Conservation (phyloP, 768 basidiomycete species). For the Trametes sanguinea region DNA sequence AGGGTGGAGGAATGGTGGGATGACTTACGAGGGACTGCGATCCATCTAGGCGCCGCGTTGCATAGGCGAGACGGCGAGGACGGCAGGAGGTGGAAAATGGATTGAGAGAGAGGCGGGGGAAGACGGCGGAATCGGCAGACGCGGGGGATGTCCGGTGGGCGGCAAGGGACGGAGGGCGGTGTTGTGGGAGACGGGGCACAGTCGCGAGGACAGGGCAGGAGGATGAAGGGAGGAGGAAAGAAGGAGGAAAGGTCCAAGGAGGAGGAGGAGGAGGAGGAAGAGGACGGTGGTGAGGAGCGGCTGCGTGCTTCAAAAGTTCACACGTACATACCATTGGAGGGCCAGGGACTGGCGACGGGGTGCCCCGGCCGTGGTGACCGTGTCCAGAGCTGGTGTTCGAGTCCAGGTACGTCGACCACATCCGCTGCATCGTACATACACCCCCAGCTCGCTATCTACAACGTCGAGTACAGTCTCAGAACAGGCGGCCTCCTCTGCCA, state of each 20-base stretch:
- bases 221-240: neutral
- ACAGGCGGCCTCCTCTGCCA: neutral
- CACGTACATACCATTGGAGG: slow-evolving; percentile 21
- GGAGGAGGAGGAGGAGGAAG: slow-evolving; percentile 7
- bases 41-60: slow-evolving; percentile 30
- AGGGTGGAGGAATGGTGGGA: neutral
- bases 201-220: neutral
- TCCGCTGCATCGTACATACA: slow-evolving; percentile 44
- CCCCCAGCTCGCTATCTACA: slow-evolving; percentile 1
- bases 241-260: neutral
- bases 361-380: slow-evolving; percentile 1
- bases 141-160: neutral
- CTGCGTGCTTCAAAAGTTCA: slow-evolving; percentile 14
- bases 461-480: neutral
- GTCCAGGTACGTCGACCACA: slow-evolving; percentile 57
- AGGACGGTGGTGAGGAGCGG: slow-evolving; percentile 14
- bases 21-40: slow-evolving; percentile 25
- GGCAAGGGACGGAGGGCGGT: neutral
- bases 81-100: slow-evolving; percentile 1
- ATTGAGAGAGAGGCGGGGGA: neutral
- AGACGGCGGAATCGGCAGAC: neutral
- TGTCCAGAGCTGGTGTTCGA: slow-evolving; percentile 22
- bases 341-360: neutral
- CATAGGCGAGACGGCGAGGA: slow-evolving; percentile 22
- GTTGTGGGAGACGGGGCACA: neutral